phyloP scores from a whole-genome alignment of 805 yeast genomes.

The Kodamaea nitidulidarum region DNA sequence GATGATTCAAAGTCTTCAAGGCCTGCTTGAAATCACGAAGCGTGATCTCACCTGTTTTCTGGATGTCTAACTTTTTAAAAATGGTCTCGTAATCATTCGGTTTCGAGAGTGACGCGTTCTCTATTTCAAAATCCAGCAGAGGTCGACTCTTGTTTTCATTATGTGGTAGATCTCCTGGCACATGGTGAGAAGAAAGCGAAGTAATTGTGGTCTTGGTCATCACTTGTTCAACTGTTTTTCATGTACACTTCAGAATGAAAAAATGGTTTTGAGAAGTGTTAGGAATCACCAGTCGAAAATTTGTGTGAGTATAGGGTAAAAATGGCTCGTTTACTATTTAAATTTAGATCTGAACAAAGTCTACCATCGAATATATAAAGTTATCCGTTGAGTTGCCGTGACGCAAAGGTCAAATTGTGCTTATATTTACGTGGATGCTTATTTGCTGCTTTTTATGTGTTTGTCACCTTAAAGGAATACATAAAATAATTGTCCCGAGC shows the following conservation, averaged over 20 bases:
- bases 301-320: too few species aligned
- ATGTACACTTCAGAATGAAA: not conserved
- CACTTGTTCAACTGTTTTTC: not conserved
- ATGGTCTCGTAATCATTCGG: slow-evolving; percentile 30
- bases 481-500: too few species aligned
- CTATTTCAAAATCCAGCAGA: not conserved
- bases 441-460: too few species aligned
- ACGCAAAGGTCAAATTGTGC: too few species aligned
- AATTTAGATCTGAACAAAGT: too few species aligned
- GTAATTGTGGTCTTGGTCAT: slow-evolving; percentile 1
- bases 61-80: slow-evolving; percentile 34
- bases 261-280: not conserved
- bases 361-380: too few species aligned
- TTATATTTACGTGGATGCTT: too few species aligned
- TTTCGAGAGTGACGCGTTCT: slow-evolving; percentile 2
- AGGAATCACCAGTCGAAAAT: too few species aligned
- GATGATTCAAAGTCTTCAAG: slow-evolving; percentile 51
- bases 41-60: slow-evolving; percentile 46
- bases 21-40: slow-evolving; percentile 47
- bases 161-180: not conserved
- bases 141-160: not conserved
- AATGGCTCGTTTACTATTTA: too few species aligned
- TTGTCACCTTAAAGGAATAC: too few species aligned
- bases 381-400: too few species aligned
- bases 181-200: not conserved